These are phyloP conservation scores for Euptelea pleiosperma DNA, from an alignment of 164 flowering plant species.

Conservation along the genomic window DNA sequence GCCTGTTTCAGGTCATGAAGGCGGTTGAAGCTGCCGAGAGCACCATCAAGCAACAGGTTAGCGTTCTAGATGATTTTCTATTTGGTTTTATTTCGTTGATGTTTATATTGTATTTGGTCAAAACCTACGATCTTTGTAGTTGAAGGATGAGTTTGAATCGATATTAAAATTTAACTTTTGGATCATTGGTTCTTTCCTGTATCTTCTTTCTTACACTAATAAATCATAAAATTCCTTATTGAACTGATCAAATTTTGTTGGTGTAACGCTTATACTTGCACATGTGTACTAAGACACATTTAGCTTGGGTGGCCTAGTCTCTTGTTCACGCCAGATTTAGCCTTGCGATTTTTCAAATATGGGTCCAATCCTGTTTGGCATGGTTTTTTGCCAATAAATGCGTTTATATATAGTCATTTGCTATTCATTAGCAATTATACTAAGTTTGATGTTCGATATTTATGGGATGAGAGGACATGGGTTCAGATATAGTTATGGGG, in stretches of 20 bases:
- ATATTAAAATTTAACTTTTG: not conserved
- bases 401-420: too few relatives aligned
- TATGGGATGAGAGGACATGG: too few relatives aligned
- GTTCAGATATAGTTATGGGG: too few relatives aligned
- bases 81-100: not conserved
- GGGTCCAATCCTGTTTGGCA: too few relatives aligned
- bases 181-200: too few relatives aligned
- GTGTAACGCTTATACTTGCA: not conserved
- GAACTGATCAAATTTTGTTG: not conserved
- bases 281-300: not conserved
- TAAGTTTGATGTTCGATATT: too few relatives aligned
- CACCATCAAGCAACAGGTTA: conserved; percentile 71
- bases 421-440: too few relatives aligned
- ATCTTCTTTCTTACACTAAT: too few relatives aligned
- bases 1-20: conserved; percentile 71
- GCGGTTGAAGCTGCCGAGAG: conserved; percentile 88
- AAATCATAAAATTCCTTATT: not conserved
- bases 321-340: not conserved
- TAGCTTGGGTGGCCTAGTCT: not conserved
- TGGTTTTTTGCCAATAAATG: too few relatives aligned
- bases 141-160: not conserved
- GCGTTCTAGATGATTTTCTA: not conserved
- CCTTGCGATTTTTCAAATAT: not conserved
- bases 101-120: not conserved
- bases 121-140: not conserved